These are phyloP conservation scores for Xerocomus minutiporus DNA, from an alignment of 1,284 basidiomycete genomes.

Conservation along the genomic window DNA sequence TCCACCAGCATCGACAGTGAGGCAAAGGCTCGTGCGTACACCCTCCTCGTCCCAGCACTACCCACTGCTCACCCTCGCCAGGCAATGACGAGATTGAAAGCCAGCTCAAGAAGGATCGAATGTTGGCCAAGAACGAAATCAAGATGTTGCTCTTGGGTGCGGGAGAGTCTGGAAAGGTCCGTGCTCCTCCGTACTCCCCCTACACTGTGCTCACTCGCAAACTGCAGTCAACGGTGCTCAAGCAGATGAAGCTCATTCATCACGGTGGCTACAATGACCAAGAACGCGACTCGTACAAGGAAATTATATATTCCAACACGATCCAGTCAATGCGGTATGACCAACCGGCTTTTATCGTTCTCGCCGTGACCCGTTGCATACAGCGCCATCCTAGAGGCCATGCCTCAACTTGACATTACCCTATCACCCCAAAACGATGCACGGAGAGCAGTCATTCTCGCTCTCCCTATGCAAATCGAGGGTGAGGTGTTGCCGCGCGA, in stretches of 20 bases:
- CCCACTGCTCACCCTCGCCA: constrained; percentile 24
- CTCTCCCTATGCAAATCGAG: constrained; percentile 84
- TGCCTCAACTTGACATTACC: constrained; percentile 60
- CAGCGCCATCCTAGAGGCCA: constrained; percentile 88
- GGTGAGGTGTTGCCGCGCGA: constrained; percentile 73
- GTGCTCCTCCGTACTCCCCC: constrained; percentile 11
- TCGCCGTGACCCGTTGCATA: not conserved
- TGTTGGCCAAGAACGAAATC: constrained; percentile 92
- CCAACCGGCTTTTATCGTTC: not conserved
- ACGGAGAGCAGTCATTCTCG: constrained; percentile 72
- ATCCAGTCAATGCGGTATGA: constrained; percentile 90
- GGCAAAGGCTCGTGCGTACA: constrained; percentile 74
- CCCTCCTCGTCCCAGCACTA: not conserved
- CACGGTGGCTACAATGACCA: constrained; percentile 86
- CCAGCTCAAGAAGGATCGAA: constrained; percentile 89
- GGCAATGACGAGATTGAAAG: constrained; percentile 95
- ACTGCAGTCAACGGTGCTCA: constrained; percentile 80
- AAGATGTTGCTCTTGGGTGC: constrained; percentile 90
- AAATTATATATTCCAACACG: constrained; percentile 96
- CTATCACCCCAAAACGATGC: constrained; percentile 70
- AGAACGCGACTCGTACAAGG: constrained; percentile 94
- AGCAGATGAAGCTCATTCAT: constrained; percentile 97
- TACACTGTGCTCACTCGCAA: not conserved
- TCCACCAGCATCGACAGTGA: constrained; percentile 68
- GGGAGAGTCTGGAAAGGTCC: constrained; percentile 87